Evolutionary conservation across 352 stramenopile species (phyloP).

Genomic region (Sclerospora graminicola): DNA sequence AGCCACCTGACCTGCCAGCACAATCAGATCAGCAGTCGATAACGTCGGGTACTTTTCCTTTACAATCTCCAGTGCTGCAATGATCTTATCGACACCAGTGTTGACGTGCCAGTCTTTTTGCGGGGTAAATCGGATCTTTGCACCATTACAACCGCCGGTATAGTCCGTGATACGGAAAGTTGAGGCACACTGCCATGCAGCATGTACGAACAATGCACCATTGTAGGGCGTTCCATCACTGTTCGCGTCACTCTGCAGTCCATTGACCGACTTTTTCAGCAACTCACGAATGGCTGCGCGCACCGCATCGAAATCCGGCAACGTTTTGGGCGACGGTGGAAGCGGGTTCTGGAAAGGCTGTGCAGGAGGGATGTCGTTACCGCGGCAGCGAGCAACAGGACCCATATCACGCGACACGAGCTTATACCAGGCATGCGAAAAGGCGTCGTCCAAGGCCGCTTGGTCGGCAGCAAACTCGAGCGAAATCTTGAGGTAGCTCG

Average conservation of each 20-base stretch:
- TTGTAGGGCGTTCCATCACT: conserved; percentile 19
- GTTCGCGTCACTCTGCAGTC: conserved; percentile 18
- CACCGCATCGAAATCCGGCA: conserved; percentile 29
- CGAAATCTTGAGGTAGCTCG: conserved; percentile 55
- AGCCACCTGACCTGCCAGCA: conserved; percentile 52
- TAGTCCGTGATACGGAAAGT: conserved; percentile 80
- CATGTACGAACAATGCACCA: conserved; percentile 51
- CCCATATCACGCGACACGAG: conserved; percentile 46
- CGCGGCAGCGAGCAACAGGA: conserved; percentile 30
- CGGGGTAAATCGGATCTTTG: conserved; percentile 70
- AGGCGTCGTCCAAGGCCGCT: conserved; percentile 47
- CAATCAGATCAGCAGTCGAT: conserved; percentile 90
- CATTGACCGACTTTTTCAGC: conserved; percentile 13
- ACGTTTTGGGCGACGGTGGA: conserved; percentile 12
- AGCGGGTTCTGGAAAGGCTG: conserved; percentile 53
- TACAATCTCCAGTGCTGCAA: conserved; percentile 71
- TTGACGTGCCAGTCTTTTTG: conserved; percentile 84
- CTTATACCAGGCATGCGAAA: conserved; percentile 72
- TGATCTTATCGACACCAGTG: conserved; percentile 59
- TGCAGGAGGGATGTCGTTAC: conserved; percentile 27
- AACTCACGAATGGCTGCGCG: conserved; percentile 18
- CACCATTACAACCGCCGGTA: conserved; percentile 75
- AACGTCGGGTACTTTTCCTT: conserved; percentile 83
- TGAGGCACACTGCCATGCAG: conserved; percentile 83
- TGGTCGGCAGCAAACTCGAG: conserved; percentile 53